Evolutionary conservation across 2,329 filamentous ascomycete species (phyloP).

Genomic region (Fonsecaea monophora): DNA sequence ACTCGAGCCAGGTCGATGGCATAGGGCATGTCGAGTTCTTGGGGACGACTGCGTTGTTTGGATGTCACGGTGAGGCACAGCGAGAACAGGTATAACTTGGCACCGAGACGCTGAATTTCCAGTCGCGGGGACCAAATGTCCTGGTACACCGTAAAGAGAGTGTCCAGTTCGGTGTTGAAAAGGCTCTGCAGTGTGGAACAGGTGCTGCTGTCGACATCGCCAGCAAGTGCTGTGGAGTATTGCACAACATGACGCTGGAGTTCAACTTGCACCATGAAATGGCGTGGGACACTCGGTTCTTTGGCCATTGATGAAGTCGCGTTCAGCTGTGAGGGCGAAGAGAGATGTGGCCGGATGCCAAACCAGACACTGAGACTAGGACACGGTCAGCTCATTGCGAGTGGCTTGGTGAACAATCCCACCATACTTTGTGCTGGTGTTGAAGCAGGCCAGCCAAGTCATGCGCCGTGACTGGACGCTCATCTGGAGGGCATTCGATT

Average conservation of each 20-base stretch:
- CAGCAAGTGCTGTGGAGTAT: slow-evolving; percentile 21
- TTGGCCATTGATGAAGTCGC: slow-evolving; percentile 15
- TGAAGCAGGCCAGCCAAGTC: slow-evolving; percentile 25
- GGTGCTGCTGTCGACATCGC: slow-evolving; percentile 16
- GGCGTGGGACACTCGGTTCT: slow-evolving; percentile 13
- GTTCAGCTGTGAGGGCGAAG: slow-evolving; percentile 15
- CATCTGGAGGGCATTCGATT: slow-evolving; percentile 13
- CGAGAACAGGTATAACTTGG: slow-evolving; percentile 24
- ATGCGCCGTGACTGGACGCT: slow-evolving; percentile 14
- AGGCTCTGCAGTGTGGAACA: slow-evolving; percentile 17
- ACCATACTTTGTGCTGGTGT: slow-evolving; percentile 23
- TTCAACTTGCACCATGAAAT: slow-evolving; percentile 21
- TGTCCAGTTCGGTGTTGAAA: slow-evolving; percentile 25
- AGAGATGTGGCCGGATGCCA: slow-evolving; percentile 20
- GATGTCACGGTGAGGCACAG: slow-evolving; percentile 11
- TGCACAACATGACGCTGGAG: slow-evolving; percentile 24
- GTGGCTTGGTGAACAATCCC: not conserved
- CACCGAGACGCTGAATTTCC: slow-evolving; percentile 21
- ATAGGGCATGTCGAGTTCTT: not conserved
- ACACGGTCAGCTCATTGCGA: not conserved
- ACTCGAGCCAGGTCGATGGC: slow-evolving; percentile 9
- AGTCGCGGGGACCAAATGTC: slow-evolving; percentile 13
- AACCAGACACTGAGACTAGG: slow-evolving; percentile 21
- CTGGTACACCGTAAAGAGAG: not conserved
- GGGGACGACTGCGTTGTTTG: not conserved